phyloP scores from a whole-genome alignment of 306 rosid genomes.

The Vigna reflexopilosa region DNA sequence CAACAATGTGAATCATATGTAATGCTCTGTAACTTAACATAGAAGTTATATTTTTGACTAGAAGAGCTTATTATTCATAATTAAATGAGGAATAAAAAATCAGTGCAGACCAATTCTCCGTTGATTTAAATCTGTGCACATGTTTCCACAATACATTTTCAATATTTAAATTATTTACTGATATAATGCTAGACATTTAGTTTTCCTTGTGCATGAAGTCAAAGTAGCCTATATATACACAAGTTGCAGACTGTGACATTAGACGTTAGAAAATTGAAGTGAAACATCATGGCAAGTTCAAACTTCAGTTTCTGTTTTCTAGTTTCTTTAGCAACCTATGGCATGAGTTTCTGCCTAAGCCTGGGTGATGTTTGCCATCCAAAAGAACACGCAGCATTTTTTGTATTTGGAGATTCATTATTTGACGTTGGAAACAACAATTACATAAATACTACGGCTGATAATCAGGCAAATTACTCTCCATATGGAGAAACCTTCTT shows the following conservation, averaged over 20 bases:
- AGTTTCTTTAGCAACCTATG: not conserved
- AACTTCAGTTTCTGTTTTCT: slow-evolving; percentile 29
- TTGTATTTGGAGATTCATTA: slow-evolving; percentile 67
- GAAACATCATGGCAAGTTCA: slow-evolving; percentile 32
- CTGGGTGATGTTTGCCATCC: slow-evolving; percentile 19
- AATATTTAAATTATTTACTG: not conserved
- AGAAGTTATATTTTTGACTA: no score
- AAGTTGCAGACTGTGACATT: not conserved
- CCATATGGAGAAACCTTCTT: slow-evolving; percentile 69
- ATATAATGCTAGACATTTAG: not conserved
- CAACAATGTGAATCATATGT: no score
- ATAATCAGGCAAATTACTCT: slow-evolving; percentile 39
- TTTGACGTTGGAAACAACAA: slow-evolving; percentile 68
- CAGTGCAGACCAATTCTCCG: no score
- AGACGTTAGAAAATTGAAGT: not conserved
- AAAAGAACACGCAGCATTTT: slow-evolving; percentile 44
- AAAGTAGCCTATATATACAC: not conserved
- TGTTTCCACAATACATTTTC: not conserved
- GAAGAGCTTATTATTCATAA: no score
- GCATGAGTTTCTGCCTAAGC: not conserved
- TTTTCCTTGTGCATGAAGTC: not conserved
- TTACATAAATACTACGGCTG: slow-evolving; percentile 45
- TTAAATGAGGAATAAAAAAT: no score
- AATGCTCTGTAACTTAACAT: no score
- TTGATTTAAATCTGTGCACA: no score